phyloP scores from a whole-genome alignment of 2,329 filamentous ascomycete species.

The Pestalotiopsis fici region DNA sequence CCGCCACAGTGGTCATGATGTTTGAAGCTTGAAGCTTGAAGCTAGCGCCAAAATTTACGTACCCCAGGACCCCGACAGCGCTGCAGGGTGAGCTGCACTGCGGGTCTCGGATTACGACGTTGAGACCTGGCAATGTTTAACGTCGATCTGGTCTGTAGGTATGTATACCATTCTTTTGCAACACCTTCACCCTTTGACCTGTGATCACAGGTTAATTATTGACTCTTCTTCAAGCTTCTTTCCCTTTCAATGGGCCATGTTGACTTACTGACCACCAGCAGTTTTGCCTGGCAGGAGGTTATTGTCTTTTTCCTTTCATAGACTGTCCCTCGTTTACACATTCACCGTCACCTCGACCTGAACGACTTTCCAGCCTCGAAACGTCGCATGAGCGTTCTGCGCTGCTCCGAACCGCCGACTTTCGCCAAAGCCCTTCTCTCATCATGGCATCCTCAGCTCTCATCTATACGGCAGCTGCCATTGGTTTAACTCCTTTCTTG shows the following conservation, averaged over 20 bases:
- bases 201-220: neutral
- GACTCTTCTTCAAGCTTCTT: neutral
- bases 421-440: neutral
- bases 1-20: neutral
- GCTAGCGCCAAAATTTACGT: neutral
- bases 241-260: neutral
- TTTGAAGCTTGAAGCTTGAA: neutral
- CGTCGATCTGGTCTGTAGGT: slow-evolving; percentile 1
- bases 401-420: neutral
- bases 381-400: neutral
- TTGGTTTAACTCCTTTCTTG: slow-evolving; percentile 28
- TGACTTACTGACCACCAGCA: neutral
- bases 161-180: neutral
- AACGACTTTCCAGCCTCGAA: neutral
- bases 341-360: neutral
- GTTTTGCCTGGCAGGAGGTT: neutral
- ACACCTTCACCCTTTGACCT: neutral
- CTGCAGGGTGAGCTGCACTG: neutral
- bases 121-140: slow-evolving; percentile 2
- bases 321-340: neutral
- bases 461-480: slow-evolving; percentile 23
- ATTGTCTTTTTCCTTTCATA: neutral
- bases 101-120: slow-evolving; percentile 7
- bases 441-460: slow-evolving; percentile 25
- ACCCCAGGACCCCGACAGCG: neutral